A percentile compares a stretch with the other conserved stretches of the same genome.
Conservation (phyloP, 768 basidiomycete genomes). For the Asterophora parasitica region DNA sequence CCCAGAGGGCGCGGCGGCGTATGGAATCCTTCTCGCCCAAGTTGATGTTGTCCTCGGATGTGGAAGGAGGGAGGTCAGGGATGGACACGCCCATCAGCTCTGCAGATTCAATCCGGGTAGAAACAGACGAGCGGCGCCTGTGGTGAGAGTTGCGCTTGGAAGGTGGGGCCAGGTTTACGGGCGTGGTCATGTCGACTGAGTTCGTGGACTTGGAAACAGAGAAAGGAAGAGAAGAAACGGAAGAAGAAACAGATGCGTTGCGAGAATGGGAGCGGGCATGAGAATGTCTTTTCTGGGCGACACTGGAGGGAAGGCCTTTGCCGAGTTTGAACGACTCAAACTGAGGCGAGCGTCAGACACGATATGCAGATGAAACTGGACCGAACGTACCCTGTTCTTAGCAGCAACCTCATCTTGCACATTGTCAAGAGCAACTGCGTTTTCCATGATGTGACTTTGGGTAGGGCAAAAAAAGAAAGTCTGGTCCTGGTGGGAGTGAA, state of each 20-base stretch:
- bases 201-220: slow-evolving; percentile 36
- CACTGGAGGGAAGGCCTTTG: slow-evolving; percentile 35
- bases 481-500: slow-evolving; percentile 29
- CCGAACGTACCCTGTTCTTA: slow-evolving; percentile 34
- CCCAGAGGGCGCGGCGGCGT: slow-evolving; percentile 77
- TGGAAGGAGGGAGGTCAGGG: slow-evolving; percentile 57
- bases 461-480: slow-evolving; percentile 26
- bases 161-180: slow-evolving; percentile 27
- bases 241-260: slow-evolving; percentile 52
- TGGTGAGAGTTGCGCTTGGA: slow-evolving; percentile 77
- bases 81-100: slow-evolving; percentile 85
- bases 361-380: not conserved
- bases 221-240: slow-evolving; percentile 37
- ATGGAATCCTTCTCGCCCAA: slow-evolving; percentile 73
- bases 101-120: slow-evolving; percentile 84
- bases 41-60: slow-evolving; percentile 63
- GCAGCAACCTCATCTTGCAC: slow-evolving; percentile 33
- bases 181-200: slow-evolving; percentile 31
- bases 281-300: slow-evolving; percentile 37
- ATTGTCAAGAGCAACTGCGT: slow-evolving; percentile 21
- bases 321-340: slow-evolving; percentile 75
- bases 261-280: slow-evolving; percentile 73
- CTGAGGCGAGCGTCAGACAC: slow-evolving; percentile 28
- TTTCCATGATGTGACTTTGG: slow-evolving; percentile 22
- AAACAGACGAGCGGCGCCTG: slow-evolving; percentile 80